phyloP scores from a whole-genome alignment of 805 yeast species.

The Candida ponderosae region DNA sequence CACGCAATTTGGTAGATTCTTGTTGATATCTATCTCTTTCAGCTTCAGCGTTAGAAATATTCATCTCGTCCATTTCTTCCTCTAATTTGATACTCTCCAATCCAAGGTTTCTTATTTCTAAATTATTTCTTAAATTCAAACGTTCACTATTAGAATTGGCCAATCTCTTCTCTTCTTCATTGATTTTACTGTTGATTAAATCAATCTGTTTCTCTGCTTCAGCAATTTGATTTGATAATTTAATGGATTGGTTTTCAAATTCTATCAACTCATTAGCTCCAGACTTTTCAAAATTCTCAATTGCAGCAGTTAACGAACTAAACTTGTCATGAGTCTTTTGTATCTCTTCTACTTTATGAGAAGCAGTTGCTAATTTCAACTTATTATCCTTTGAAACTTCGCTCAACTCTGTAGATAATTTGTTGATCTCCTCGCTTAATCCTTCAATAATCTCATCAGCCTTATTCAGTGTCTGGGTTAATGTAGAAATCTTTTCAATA shows the following conservation, averaged over 20 bases:
- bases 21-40: constrained; percentile 55
- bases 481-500: constrained; percentile 19
- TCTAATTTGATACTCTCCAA: constrained; percentile 30
- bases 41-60: constrained; percentile 49
- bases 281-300: constrained; percentile 14
- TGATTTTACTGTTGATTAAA: constrained; percentile 19
- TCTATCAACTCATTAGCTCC: constrained; percentile 13
- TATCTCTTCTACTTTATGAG: constrained; percentile 5
- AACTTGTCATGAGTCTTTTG: constrained; percentile 18
- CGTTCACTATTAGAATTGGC: constrained; percentile 55
- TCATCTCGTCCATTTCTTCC: constrained; percentile 34
- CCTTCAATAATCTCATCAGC: constrained; percentile 15
- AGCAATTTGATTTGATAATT: constrained; percentile 5
- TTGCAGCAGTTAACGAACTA: constrained; percentile 25
- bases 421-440: constrained; percentile 14
- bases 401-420: constrained; percentile 13
- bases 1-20: constrained; percentile 42
- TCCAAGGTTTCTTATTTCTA: constrained; percentile 45
- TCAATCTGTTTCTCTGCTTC: constrained; percentile 22
- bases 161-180: constrained; percentile 31
- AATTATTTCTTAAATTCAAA: constrained; percentile 54
- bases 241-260: constrained; percentile 1
- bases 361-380: not conserved
- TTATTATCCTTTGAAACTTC: constrained; percentile 1
- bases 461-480: constrained; percentile 10